Conservation (phyloP, 306 rosid species). For the Canavalia gladiata region DNA sequence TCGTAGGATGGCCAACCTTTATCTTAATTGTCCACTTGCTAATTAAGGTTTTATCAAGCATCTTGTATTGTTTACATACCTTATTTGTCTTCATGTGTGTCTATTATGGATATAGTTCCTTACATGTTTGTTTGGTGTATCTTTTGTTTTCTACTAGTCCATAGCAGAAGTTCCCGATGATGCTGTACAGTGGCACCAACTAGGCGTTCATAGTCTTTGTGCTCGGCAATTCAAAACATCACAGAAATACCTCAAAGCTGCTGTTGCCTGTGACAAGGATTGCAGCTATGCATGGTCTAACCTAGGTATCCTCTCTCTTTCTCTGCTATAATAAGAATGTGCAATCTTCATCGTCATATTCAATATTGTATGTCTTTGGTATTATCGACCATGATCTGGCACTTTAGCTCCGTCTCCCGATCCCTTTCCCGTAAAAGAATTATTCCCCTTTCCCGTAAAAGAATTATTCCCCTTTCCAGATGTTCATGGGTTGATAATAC, state of each 20-base stretch:
- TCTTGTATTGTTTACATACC: conserved; percentile 15
- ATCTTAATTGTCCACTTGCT: conserved; percentile 38
- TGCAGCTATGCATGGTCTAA: conserved; percentile 92
- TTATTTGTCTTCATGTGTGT: conserved; percentile 6
- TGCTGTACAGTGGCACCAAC: conserved; percentile 95
- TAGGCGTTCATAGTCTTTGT: conserved; percentile 90
- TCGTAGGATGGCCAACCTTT: conserved; percentile 24
- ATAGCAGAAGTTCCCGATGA: conserved; percentile 92
- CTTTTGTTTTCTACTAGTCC: conserved; percentile 62
- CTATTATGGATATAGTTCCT: conserved; percentile 25
- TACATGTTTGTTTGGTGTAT: conserved; percentile 22
- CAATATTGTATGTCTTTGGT: conserved; percentile 7
- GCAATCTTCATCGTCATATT: conserved; percentile 4
- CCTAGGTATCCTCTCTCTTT: conserved; percentile 63
- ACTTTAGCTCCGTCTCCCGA: background rate
- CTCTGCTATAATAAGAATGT: conserved; percentile 10
- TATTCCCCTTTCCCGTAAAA: background rate
- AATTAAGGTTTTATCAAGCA: conserved; percentile 14
- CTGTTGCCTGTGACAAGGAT: conserved; percentile 71
- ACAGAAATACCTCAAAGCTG: conserved; percentile 84
- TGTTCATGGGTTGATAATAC: conserved; percentile 35
- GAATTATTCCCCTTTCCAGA: background rate
- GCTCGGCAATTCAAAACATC: conserved; percentile 80
- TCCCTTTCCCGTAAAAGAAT: background rate
- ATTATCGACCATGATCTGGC: conserved; percentile 5